phyloP scores from a whole-genome alignment of 768 basidiomycete species.

The Omphalotus guepiniiformis region DNA sequence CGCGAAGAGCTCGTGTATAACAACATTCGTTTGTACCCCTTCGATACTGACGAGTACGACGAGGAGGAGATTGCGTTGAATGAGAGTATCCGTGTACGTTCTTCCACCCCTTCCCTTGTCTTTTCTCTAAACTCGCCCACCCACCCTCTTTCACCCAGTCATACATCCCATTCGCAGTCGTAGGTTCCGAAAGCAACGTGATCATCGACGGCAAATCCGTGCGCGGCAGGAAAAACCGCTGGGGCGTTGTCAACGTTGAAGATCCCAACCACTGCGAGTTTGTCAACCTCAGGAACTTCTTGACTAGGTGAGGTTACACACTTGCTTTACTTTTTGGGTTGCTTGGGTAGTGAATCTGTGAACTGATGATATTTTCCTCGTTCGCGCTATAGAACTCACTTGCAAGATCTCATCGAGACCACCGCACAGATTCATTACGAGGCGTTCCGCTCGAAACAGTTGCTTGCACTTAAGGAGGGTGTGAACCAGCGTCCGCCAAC shows the following conservation, averaged over 20 bases:
- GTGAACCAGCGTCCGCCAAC: constrained; percentile 65
- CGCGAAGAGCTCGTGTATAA: constrained; percentile 88
- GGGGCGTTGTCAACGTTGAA: constrained; percentile 98
- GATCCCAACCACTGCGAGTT: constrained; percentile 98
- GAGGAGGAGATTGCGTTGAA: constrained; percentile 91
- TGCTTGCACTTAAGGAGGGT: constrained; percentile 94
- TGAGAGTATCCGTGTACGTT: constrained; percentile 78
- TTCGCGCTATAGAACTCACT: constrained; percentile 66
- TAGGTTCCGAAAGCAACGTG: constrained; percentile 95
- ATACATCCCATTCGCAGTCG: constrained; percentile 95
- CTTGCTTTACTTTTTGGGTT: background rate
- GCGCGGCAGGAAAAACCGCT: constrained; percentile 94
- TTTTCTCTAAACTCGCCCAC: background rate
- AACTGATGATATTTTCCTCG: background rate
- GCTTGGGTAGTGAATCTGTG: background rate
- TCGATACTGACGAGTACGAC: constrained; percentile 94
- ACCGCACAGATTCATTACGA: constrained; percentile 99
- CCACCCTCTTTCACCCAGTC: constrained; percentile 41
- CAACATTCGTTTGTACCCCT: constrained; percentile 94
- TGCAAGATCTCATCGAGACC: constrained; percentile 98
- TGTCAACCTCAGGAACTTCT: constrained; percentile 93
- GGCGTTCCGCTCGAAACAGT: constrained; percentile 98
- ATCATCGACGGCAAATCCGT: constrained; percentile 95
- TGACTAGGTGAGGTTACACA: constrained; percentile 61
- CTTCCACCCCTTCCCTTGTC: background rate